These are phyloP conservation scores for Steccherinum ochraceum DNA, from an alignment of 768 basidiomycete species.

Conservation along the genomic window DNA sequence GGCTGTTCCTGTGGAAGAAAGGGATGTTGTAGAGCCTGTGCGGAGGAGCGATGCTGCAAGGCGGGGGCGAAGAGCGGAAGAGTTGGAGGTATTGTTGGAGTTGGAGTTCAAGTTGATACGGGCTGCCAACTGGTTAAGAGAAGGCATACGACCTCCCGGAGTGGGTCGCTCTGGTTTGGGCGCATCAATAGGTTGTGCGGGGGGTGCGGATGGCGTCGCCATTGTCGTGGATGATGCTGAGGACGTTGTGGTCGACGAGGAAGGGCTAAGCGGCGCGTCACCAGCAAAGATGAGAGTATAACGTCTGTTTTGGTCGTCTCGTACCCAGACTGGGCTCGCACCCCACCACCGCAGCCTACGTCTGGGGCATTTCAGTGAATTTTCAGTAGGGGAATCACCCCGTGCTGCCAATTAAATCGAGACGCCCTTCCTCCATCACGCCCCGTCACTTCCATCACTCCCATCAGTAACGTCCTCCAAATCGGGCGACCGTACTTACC, in stretches of 20 bases:
- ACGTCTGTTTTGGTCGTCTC: too few species aligned
- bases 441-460: too few species aligned
- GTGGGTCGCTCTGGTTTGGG: constrained; percentile 33
- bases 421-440: too few species aligned
- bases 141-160: constrained; percentile 46
- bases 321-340: too few species aligned
- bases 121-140: constrained; percentile 77
- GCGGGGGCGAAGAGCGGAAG: constrained; percentile 51
- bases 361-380: too few species aligned
- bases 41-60: constrained; percentile 69
- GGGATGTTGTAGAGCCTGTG: constrained; percentile 47
- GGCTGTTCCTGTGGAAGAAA: constrained; percentile 30
- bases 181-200: constrained; percentile 23
- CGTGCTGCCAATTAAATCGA: too few species aligned
- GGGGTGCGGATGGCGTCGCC: constrained; percentile 18
- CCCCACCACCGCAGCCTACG: too few species aligned
- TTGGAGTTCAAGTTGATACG: constrained; percentile 49
- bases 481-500: too few species aligned
- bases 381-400: too few species aligned
- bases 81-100: constrained; percentile 16
- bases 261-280: too few species aligned
- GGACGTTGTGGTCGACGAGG: background rate
- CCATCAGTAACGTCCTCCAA: too few species aligned
- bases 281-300: too few species aligned
- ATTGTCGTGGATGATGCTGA: constrained; percentile 4